Conservation (phyloP, 2,329 filamentous ascomycete genomes). For the Chaetomiaceae sp. region DNA sequence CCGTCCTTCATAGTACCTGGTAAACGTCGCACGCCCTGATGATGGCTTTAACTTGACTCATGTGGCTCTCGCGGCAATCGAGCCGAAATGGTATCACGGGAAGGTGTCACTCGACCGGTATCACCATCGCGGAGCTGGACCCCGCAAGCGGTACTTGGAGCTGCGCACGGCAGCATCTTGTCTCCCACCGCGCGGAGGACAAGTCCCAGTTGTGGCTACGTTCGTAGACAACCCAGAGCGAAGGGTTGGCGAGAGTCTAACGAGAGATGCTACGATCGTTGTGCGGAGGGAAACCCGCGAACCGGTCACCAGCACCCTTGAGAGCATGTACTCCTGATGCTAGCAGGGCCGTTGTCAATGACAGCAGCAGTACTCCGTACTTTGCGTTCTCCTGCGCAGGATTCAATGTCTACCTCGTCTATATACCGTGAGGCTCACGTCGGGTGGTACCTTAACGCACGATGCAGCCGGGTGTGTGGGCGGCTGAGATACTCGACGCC, state of each 20-base stretch:
- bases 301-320: too few species aligned
- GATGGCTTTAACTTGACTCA: not conserved
- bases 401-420: too few species aligned
- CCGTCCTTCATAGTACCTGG: too few species aligned
- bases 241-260: not conserved
- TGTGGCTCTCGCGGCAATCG: not conserved
- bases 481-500: conserved; percentile 7
- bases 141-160: not conserved
- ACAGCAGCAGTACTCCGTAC: too few species aligned
- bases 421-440: too few species aligned
- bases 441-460: too few species aligned
- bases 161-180: not conserved
- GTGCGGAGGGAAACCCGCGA: too few species aligned
- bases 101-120: not conserved
- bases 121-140: conserved; percentile 1
- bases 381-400: too few species aligned
- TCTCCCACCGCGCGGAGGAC: not conserved
- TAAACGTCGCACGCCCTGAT: too few species aligned
- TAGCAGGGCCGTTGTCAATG: too few species aligned
- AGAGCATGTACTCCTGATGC: too few species aligned
- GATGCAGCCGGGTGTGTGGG: too few species aligned
- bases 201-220: not conserved
- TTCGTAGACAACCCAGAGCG: not conserved
- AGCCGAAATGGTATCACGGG: not conserved
- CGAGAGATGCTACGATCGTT: not conserved